These are phyloP conservation scores for Eucalyptus lansdowneana DNA, from an alignment of 345 rosid genomes.

Conservation along the genomic window DNA sequence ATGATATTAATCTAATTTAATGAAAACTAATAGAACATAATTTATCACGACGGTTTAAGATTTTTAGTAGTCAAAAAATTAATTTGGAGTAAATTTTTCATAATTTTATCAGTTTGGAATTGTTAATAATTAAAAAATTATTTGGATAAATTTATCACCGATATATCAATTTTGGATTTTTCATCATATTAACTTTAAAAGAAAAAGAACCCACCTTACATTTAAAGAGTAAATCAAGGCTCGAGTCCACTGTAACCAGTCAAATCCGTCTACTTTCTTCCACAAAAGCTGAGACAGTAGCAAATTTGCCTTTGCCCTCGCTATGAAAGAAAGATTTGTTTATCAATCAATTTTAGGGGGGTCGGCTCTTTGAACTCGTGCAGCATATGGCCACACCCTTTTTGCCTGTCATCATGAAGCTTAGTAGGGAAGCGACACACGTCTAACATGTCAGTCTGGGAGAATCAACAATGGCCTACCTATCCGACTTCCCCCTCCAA, in stretches of 20 bases:
- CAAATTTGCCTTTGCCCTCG: background rate
- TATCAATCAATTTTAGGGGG: background rate
- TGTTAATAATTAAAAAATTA: too few species aligned
- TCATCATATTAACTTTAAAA: accelerated
- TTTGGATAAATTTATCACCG: accelerated
- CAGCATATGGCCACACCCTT: background rate
- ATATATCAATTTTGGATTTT: too few species aligned
- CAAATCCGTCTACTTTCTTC: background rate
- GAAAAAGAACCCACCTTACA: background rate
- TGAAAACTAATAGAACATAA: too few species aligned
- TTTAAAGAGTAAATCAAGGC: background rate
- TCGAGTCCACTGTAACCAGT: background rate
- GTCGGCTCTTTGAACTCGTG: background rate
- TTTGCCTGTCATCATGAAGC: background rate
- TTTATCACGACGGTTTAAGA: accelerated
- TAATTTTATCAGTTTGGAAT: accelerated
- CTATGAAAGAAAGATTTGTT: background rate
- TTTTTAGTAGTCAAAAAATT: too few species aligned
- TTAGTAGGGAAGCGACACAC: background rate
- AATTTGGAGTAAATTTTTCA: accelerated
- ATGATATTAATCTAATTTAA: too few species aligned
- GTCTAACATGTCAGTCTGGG: background rate
- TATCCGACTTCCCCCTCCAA: background rate
- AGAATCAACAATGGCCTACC: background rate
- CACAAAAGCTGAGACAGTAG: background rate